These are phyloP conservation scores for Thermothelomyces thermophilus DNA, from an alignment of 2,329 filamentous ascomycete genomes.

Conservation along the genomic window DNA sequence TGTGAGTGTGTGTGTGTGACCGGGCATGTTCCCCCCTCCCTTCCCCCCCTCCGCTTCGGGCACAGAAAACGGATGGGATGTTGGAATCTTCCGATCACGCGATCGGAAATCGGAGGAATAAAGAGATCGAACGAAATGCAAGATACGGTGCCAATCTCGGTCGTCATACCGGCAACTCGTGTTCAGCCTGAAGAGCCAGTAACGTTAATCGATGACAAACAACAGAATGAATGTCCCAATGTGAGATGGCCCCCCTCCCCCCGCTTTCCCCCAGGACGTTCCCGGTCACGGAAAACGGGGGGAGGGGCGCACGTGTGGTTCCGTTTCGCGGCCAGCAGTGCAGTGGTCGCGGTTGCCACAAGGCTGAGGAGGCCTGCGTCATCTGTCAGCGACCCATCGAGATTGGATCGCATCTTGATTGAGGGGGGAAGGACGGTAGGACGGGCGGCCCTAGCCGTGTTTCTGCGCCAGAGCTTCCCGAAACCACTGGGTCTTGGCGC, in stretches of 20 bases:
- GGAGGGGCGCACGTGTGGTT: neutral
- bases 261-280: too few relatives aligned
- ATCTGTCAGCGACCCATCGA: constrained; percentile 1
- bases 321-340: too few relatives aligned
- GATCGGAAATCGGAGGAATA: constrained; percentile 9
- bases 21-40: too few relatives aligned
- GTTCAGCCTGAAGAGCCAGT: constrained; percentile 17
- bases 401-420: constrained; percentile 7
- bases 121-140: constrained; percentile 1
- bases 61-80: too few relatives aligned
- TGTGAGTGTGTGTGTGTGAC: too few relatives aligned
- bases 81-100: constrained; percentile 10
- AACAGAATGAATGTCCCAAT: too few relatives aligned
- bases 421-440: too few relatives aligned
- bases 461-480: neutral
- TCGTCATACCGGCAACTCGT: constrained; percentile 14
- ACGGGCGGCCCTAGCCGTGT: neutral
- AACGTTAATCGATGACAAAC: too few relatives aligned
- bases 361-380: neutral
- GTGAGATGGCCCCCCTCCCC: too few relatives aligned
- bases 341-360: neutral
- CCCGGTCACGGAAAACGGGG: too few relatives aligned
- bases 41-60: too few relatives aligned
- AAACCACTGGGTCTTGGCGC: neutral
- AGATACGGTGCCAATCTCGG: constrained; percentile 2